Conservation (phyloP, 495 filamentous ascomycete species). For the Penicilliopsis zonata region DNA sequence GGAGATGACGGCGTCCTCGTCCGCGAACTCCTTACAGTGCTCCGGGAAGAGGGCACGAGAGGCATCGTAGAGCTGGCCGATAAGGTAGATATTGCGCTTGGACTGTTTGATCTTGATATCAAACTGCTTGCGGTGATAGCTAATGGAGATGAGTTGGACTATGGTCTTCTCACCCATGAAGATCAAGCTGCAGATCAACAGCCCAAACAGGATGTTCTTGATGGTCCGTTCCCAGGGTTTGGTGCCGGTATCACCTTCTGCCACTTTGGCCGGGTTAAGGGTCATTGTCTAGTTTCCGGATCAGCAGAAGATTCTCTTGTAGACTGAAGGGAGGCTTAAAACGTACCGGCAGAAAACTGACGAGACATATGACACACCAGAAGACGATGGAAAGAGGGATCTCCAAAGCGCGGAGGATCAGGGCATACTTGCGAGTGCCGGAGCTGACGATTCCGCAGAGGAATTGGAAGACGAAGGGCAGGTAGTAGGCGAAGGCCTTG, state of each 20-base stretch:
- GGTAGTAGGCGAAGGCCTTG: slow-evolving; percentile 66
- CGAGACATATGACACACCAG: slow-evolving; percentile 69
- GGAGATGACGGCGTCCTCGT: slow-evolving; percentile 85
- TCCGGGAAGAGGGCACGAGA: slow-evolving; percentile 78
- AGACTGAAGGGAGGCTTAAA: no score
- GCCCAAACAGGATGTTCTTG: slow-evolving; percentile 60
- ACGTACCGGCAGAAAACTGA: slow-evolving; percentile 60
- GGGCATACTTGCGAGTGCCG: slow-evolving; percentile 84
- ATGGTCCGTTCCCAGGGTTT: slow-evolving; percentile 49
- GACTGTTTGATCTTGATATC: slow-evolving; percentile 75
- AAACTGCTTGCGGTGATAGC: slow-evolving; percentile 92
- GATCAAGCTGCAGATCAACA: slow-evolving; percentile 65
- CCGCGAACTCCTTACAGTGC: slow-evolving; percentile 79
- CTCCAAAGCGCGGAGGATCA: slow-evolving; percentile 66
- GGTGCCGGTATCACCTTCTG: slow-evolving; percentile 16
- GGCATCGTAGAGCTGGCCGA: slow-evolving; percentile 79
- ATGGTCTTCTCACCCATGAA: slow-evolving; percentile 71
- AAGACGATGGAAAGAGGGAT: slow-evolving; percentile 79
- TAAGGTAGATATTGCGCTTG: slow-evolving; percentile 68
- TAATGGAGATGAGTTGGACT: slow-evolving; percentile 86
- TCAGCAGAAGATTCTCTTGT: no score
- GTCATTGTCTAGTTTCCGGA: slow-evolving; percentile 54
- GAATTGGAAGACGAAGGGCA: slow-evolving; percentile 79
- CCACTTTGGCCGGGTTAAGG: slow-evolving; percentile 24
- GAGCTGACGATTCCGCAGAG: slow-evolving; percentile 82